phyloP scores from a whole-genome alignment of 352 stramenopile species.

The Pythium phragmitis region DNA sequence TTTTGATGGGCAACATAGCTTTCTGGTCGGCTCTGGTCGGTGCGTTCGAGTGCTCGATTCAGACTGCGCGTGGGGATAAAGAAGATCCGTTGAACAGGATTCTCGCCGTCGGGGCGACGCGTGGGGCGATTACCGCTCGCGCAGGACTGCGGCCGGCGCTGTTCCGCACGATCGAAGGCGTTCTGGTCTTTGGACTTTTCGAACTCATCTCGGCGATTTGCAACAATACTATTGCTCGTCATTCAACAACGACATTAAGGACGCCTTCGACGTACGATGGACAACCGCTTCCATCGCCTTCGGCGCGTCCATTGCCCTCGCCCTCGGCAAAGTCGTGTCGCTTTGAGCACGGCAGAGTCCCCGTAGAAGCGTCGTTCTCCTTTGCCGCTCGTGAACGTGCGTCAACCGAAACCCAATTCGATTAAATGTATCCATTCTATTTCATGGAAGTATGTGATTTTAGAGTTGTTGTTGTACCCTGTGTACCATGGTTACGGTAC shows the following conservation, averaged over 20 bases:
- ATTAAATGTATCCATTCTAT: not conserved
- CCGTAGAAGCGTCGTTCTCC: no score
- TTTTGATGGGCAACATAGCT: not conserved
- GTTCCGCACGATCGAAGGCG: slow-evolving; percentile 5
- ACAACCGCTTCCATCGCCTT: no score
- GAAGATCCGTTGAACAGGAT: slow-evolving; percentile 6
- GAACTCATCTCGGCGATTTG: not conserved
- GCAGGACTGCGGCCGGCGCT: not conserved
- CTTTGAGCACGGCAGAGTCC: no score
- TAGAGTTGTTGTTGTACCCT: not conserved
- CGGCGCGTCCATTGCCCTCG: no score
- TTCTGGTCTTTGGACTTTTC: not conserved
- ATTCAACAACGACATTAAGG: not conserved
- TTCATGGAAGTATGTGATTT: not conserved
- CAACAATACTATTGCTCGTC: not conserved
- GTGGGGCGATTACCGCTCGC: not conserved
- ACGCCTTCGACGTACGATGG: no score
- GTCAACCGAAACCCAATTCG: not conserved
- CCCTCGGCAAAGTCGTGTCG: no score
- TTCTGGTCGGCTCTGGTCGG: not conserved
- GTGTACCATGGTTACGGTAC: slow-evolving; percentile 4
- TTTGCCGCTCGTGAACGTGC: no score
- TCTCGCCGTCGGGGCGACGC: not conserved
- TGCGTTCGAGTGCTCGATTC: not conserved
- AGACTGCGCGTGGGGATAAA: not conserved